phyloP scores from a whole-genome alignment of 2,329 filamentous ascomycete species.

The Aspergillus sp. region DNA sequence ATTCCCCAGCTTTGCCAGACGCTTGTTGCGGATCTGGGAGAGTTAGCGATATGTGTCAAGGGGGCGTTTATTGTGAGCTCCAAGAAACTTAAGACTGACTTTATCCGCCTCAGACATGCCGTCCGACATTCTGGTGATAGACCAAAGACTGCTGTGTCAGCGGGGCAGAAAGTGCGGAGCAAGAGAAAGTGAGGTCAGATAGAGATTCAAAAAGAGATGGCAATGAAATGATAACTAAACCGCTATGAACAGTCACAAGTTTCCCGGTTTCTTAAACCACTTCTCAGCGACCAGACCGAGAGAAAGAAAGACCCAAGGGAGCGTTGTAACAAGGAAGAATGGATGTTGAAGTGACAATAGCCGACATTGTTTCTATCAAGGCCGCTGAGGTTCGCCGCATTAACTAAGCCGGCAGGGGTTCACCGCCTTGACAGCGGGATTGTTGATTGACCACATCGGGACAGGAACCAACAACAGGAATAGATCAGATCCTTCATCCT shows the following conservation, averaged over 20 bases:
- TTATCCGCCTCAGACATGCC: constrained; percentile 49
- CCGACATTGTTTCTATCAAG: constrained; percentile 25
- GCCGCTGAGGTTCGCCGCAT: constrained; percentile 31
- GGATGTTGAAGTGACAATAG: constrained; percentile 1
- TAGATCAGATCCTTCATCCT: no score
- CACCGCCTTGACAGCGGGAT: neutral
- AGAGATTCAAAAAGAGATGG: neutral
- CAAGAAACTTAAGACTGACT: constrained; percentile 29
- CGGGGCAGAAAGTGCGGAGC: constrained; percentile 7
- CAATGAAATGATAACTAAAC: neutral
- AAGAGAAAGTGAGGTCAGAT: neutral
- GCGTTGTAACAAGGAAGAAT: neutral
- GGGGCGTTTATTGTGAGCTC: neutral
- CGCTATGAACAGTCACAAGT: neutral
- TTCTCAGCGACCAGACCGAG: neutral
- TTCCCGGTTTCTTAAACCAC: neutral
- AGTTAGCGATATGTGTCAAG: neutral
- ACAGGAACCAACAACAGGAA: neutral
- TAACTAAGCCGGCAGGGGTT: constrained; percentile 16
- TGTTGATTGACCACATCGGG: neutral
- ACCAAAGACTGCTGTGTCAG: constrained; percentile 11
- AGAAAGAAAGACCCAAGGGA: constrained; percentile 1
- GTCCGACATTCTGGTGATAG: constrained; percentile 40
- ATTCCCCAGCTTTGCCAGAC: constrained; percentile 60
- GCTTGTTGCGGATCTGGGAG: constrained; percentile 64